Conservation (phyloP, 495 filamentous ascomycete species). For the Diplogelasinospora grovesii region DNA sequence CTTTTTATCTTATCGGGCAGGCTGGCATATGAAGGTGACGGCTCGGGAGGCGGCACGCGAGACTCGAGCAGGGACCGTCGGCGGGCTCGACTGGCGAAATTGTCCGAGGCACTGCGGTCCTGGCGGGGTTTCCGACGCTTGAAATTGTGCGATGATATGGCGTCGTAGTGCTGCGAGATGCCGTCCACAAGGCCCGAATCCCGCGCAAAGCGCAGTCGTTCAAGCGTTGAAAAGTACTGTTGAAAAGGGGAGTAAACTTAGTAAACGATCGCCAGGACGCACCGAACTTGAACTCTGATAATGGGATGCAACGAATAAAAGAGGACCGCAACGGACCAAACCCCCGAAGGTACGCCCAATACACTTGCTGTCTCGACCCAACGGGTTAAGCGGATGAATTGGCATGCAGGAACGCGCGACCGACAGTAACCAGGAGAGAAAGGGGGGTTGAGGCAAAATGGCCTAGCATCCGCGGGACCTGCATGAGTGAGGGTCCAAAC, state of each 20-base stretch:
- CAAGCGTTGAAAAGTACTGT: conserved; percentile 63
- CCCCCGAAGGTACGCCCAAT: conserved; percentile 6
- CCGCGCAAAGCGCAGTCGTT: conserved; percentile 57
- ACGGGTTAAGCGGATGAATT: conserved; percentile 17
- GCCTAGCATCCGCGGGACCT: conserved; percentile 19
- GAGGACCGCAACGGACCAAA: too few species aligned
- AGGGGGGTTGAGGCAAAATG: conserved; percentile 13
- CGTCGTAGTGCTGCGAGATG: conserved; percentile 37
- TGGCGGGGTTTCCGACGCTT: conserved; percentile 29
- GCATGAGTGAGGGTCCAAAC: conserved; percentile 23
- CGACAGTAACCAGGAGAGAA: conserved; percentile 11
- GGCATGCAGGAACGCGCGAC: conserved; percentile 16
- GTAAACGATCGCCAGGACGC: too few species aligned
- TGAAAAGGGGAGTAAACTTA: conserved; percentile 12
- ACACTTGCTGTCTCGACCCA: conserved; percentile 10
- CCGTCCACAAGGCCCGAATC: conserved; percentile 31
- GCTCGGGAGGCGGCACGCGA: conserved; percentile 46
- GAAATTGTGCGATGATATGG: conserved; percentile 36
- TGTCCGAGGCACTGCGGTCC: conserved; percentile 31
- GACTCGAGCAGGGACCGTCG: conserved; percentile 28
- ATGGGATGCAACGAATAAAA: too few species aligned
- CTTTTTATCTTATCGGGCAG: conserved; percentile 59
- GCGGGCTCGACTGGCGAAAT: conserved; percentile 25
- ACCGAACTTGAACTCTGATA: too few species aligned
- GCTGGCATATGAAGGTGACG: conserved; percentile 59